Percentiles rank a stretch among this genome's conserved stretches.
Evolutionary conservation across 441 rosid genomes (phyloP).

Genomic region (Corymbia citriodora): DNA sequence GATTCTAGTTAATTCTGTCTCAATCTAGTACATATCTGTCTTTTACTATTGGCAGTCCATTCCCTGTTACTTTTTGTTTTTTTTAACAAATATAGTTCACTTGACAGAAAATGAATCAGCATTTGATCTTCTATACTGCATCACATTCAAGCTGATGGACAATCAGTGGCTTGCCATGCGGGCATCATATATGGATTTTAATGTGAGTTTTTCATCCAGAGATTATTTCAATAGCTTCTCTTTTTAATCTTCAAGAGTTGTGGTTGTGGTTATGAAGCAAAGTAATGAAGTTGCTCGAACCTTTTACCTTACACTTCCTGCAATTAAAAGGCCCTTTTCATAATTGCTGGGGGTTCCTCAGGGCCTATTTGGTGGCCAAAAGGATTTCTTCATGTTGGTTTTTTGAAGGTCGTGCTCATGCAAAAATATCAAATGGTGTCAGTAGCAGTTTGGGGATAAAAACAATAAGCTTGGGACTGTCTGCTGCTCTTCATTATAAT

Average conservation of each 20-base stretch:
- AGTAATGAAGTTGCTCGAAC: neutral
- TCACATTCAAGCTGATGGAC: constrained; percentile 96
- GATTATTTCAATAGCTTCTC: neutral
- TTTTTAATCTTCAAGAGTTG: neutral
- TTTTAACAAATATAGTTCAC: neutral
- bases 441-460: neutral
- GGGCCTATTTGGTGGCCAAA: neutral
- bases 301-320: neutral
- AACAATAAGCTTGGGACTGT: neutral
- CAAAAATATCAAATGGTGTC: neutral
- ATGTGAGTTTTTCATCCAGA: constrained; percentile 40
- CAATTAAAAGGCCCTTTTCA: neutral
- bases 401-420: neutral
- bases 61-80: neutral
- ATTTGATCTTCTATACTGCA: constrained; percentile 91
- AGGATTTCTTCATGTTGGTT: neutral
- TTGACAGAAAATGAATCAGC: constrained; percentile 78
- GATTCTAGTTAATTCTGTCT: neutral
- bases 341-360: neutral
- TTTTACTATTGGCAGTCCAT: neutral
- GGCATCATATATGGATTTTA: constrained; percentile 98
- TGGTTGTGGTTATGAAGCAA: neutral
- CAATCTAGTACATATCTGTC: neutral
- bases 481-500: neutral
- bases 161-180: constrained; percentile 93